Percentiles rank a stretch among this genome's conserved stretches.
phyloP scores from a whole-genome alignment of 768 basidiomycete species.

The Lentinula sp. region DNA sequence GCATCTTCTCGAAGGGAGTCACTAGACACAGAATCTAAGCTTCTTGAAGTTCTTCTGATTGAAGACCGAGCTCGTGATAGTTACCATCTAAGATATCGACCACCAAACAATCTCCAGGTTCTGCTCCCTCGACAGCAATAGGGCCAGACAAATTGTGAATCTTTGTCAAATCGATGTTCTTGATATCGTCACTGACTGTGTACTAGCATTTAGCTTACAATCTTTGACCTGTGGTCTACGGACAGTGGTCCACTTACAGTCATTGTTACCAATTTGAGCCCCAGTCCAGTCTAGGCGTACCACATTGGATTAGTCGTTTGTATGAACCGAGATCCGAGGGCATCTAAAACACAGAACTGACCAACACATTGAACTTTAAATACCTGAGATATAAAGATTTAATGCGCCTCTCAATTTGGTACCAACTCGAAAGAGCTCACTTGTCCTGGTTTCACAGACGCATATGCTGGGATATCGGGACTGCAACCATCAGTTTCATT shows the following conservation, averaged over 20 bases:
- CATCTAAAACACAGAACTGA: conserved; percentile 19
- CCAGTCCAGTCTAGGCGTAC: conserved; percentile 64
- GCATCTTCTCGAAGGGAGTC: conserved; percentile 65
- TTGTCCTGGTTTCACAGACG: conserved; percentile 57
- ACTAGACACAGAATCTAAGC: conserved; percentile 28
- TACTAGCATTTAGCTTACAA: not conserved
- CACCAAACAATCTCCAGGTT: conserved; percentile 74
- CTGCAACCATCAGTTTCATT: not conserved
- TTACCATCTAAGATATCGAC: conserved; percentile 75
- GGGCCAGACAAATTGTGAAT: conserved; percentile 77
- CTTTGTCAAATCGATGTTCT: conserved; percentile 55
- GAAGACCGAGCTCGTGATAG: not conserved
- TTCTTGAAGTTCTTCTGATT: not conserved
- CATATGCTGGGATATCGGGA: conserved; percentile 51
- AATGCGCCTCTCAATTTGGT: not conserved
- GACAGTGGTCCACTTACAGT: conserved; percentile 33
- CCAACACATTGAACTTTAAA: conserved; percentile 71
- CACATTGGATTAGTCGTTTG: not conserved
- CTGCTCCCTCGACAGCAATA: conserved; percentile 66
- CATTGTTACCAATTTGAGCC: conserved; percentile 73
- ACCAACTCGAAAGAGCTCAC: conserved; percentile 20
- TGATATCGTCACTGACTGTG: conserved; percentile 61
- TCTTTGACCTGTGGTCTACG: not conserved
- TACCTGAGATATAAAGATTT: conserved; percentile 21
- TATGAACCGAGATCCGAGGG: too few relatives aligned